Conservation (phyloP, 805 yeast genomes). For the Debaryomyces castellii region DNA sequence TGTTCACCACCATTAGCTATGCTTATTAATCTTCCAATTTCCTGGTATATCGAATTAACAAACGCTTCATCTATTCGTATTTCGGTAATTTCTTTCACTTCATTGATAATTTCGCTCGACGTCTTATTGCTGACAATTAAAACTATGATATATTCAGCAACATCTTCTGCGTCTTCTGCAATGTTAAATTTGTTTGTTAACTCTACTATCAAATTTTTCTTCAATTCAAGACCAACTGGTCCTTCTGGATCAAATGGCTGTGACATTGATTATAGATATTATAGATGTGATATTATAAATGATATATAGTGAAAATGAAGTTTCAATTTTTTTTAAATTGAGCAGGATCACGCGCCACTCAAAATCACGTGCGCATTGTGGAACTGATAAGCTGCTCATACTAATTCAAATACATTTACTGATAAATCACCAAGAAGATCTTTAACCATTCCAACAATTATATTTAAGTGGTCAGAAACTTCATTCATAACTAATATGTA, state of each 20-base stretch:
- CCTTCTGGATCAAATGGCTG: slow-evolving; percentile 39
- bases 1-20: slow-evolving; percentile 10
- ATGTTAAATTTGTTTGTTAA: slow-evolving; percentile 32
- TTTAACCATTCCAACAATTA: slow-evolving; percentile 52
- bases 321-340: background rate
- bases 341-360: background rate
- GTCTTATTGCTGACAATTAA: slow-evolving; percentile 68
- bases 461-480: slow-evolving; percentile 63
- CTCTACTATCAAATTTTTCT: slow-evolving; percentile 34
- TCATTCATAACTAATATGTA: slow-evolving; percentile 71
- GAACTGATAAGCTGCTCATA: slow-evolving; percentile 9
- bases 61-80: slow-evolving; percentile 58
- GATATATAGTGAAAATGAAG: no score
- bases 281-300: background rate
- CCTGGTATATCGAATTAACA: slow-evolving; percentile 56
- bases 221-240: slow-evolving; percentile 35
- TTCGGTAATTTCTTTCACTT: slow-evolving; percentile 61
- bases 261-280: slow-evolving; percentile 3
- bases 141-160: slow-evolving; percentile 73
- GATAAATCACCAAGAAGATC: slow-evolving; percentile 65
- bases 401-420: slow-evolving; percentile 58
- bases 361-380: background rate
- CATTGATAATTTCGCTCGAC: slow-evolving; percentile 58
- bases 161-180: slow-evolving; percentile 48
- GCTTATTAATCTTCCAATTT: slow-evolving; percentile 44